Conservation (phyloP, 805 yeast genomes). For the Ogataea sp. region DNA sequence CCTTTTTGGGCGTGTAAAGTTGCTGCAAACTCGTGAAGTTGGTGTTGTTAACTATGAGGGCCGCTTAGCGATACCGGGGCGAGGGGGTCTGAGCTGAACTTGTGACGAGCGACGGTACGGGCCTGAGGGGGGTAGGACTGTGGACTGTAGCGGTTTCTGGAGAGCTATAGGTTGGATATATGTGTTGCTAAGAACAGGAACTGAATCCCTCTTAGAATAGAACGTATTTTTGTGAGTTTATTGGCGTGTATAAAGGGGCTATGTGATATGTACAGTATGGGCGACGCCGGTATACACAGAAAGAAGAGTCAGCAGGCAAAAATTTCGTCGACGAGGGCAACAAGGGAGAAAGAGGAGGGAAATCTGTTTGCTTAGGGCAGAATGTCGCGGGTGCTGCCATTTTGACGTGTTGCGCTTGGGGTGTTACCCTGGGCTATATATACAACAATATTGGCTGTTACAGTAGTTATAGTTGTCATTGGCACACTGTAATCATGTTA, state of each 20-base stretch:
- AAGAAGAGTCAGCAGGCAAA: not conserved
- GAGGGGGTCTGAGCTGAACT: not conserved
- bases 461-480: no score
- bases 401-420: not conserved
- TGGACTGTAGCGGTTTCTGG: no score
- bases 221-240: no score
- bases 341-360: not conserved
- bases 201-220: conserved; percentile 2
- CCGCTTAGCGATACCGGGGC: not conserved
- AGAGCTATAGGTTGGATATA: not conserved
- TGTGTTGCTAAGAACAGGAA: not conserved
- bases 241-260: no score
- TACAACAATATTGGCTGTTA: no score
- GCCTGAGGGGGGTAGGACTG: not conserved
- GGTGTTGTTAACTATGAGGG: not conserved
- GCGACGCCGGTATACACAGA: not conserved
- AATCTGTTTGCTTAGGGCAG: no score
- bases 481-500: no score
- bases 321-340: not conserved
- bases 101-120: not conserved
- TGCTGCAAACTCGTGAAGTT: no score
- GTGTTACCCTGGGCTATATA: no score
- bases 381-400: no score
- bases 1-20: no score
- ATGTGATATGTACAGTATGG: not conserved